Evolutionary conservation across 2,329 filamentous ascomycete species (phyloP).

Genomic region (Cyphellophora attinorum): DNA sequence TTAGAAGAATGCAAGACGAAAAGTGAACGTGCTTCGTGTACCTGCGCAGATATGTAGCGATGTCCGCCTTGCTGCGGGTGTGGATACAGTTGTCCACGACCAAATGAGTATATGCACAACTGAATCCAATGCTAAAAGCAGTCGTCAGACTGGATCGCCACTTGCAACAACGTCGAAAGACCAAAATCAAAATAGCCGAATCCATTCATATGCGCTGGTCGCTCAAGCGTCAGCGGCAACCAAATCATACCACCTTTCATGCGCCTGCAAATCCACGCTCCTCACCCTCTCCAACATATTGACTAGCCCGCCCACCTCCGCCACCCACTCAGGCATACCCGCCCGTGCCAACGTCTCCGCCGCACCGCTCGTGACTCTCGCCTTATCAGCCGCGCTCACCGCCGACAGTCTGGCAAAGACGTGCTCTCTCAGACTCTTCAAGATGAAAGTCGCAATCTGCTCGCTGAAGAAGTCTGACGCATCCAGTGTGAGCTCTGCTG

Average conservation of each 20-base stretch:
- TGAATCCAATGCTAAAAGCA: too few relatives aligned
- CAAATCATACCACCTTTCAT: conserved; percentile 48
- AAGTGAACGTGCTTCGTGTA: too few relatives aligned
- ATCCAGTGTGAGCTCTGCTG: conserved; percentile 33
- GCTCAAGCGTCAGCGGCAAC: conserved; percentile 25
- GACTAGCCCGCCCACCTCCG: conserved; percentile 49
- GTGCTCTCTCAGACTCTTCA: conserved; percentile 50
- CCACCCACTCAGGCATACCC: conserved; percentile 54
- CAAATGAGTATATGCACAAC: too few relatives aligned
- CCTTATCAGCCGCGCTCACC: conserved; percentile 50
- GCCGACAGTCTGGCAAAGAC: conserved; percentile 46
- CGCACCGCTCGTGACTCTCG: conserved; percentile 48
- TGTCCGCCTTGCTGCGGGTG: too few relatives aligned
- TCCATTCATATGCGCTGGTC: too few relatives aligned
- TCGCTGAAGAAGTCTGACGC: conserved; percentile 41
- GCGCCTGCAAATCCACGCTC: conserved; percentile 49
- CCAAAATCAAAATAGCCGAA: too few relatives aligned
- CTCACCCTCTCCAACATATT: conserved; percentile 48
- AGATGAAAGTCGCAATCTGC: conserved; percentile 51
- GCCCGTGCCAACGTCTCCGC: conserved; percentile 49
- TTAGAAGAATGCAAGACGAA: too few relatives aligned
- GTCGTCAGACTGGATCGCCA: too few relatives aligned
- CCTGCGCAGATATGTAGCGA: too few relatives aligned
- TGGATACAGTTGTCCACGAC: too few relatives aligned
- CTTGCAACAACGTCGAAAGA: too few relatives aligned